phyloP scores from a whole-genome alignment of 1,139 yeast genomes.

The Geotrichum macrosporum region DNA sequence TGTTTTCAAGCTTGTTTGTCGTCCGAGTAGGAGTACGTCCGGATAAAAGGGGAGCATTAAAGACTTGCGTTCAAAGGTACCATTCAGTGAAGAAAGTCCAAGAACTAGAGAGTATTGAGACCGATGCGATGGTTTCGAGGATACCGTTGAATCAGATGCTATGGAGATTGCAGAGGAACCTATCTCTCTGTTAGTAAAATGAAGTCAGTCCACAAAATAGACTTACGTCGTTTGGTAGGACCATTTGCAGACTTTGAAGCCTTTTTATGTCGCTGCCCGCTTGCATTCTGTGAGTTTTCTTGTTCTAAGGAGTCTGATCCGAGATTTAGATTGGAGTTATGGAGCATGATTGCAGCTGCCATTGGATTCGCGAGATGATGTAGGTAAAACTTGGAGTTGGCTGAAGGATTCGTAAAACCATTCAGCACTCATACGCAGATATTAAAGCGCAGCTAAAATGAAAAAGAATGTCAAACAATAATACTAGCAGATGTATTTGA shows the following conservation, averaged over 20 bases:
- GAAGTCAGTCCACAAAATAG: neutral
- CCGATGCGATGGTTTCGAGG: slow-evolving; percentile 23
- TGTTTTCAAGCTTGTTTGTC: slow-evolving; percentile 73
- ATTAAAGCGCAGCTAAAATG: no score
- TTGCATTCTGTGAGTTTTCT: neutral
- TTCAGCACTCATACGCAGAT: no score
- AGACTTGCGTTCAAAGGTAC: slow-evolving; percentile 75
- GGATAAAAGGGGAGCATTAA: slow-evolving; percentile 78
- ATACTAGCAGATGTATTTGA: no score
- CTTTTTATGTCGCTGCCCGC: slow-evolving; percentile 1
- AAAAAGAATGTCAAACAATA: no score
- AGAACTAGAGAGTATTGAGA: slow-evolving; percentile 47
- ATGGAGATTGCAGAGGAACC: neutral
- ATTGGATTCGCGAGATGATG: neutral
- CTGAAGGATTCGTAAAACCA: neutral
- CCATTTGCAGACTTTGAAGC: slow-evolving; percentile 7
- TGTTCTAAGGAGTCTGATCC: neutral
- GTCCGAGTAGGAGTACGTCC: slow-evolving; percentile 77
- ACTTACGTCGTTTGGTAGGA: slow-evolving; percentile 7
- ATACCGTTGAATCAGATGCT: slow-evolving; percentile 1
- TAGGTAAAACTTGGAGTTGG: neutral
- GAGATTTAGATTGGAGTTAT: neutral
- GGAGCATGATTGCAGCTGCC: slow-evolving; percentile 7
- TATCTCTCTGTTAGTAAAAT: neutral
- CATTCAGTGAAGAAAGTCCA: slow-evolving; percentile 69